Base-by-base conservation (phyloP, 495 filamentous ascomycete species). In the Chaetomium tenue region DNA sequence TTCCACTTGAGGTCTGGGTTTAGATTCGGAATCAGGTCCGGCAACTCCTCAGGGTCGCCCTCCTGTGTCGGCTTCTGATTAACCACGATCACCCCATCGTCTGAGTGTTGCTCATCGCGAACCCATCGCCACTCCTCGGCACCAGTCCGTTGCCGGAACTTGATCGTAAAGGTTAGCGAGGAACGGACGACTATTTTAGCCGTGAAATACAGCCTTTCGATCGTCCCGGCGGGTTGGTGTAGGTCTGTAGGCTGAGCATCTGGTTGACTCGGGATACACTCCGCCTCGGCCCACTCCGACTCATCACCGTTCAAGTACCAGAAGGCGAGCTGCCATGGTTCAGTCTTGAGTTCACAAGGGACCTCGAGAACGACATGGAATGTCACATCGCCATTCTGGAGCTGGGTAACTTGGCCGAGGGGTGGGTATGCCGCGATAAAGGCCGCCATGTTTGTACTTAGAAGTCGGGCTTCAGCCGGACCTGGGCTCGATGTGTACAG, bases 331-430 rank as follows among this genome's bases (percentile, higher is more conserved):
- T 94, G 83, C 89, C 89, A 95, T 46, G 75, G 63, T 66, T 88
- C 82, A 8, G 83, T 70, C 1, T 79, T 79, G 39, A 84, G 80
- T 56, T 75, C 77, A 40, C 71, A 79, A 51, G 83, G 86, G 25
- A 86, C 83, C 63, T 92, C 89, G 33, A 97, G 77, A n/a, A 91
- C 75, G 18, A 91, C 89, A 18, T 83, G 86, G 64, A 94, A 89
- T 3, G 70, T 70, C 15, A 89, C 77, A 77, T 84, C 68, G 9
- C 66, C 63, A 47, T 77, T 70, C n/a, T 75, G 76, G 22, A 89
- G 66, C 64, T 84, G 80, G 3, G 89, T 89, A 11, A 88, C 78
- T 71, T 91, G 88, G 6, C 86, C 89, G 60, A 93, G 72, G 3
- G 90, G 84, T 5, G 91, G 91, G 67, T 86, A 82, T 28, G 75